A percentile compares a stretch with the other conserved stretches of the same genome.
These are phyloP conservation scores for Warburgia ugandensis DNA, from an alignment of 164 flowering plant genomes.

Conservation along the genomic window DNA sequence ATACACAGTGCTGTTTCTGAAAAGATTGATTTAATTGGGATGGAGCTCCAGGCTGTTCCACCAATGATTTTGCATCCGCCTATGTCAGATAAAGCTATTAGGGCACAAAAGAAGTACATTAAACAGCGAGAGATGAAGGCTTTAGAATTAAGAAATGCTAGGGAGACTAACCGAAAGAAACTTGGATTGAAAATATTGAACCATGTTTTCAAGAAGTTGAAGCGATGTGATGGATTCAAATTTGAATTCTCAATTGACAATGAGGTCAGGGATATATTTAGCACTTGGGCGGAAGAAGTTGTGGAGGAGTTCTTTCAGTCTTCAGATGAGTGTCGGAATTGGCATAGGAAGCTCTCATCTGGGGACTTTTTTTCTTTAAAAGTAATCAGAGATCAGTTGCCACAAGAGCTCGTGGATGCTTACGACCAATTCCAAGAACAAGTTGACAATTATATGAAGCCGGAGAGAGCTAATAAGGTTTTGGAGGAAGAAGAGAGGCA, in stretches of 20 bases:
- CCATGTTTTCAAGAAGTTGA: slow-evolving; percentile 72
- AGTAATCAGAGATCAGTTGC: slow-evolving; percentile 74
- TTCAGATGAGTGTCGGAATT: slow-evolving; percentile 54
- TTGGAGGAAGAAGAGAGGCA: slow-evolving; percentile 51
- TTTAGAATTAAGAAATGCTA: slow-evolving; percentile 60
- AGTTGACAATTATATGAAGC: slow-evolving; percentile 64
- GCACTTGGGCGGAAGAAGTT: slow-evolving; percentile 72
- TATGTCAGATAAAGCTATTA: slow-evolving; percentile 71
- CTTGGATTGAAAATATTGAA: slow-evolving; percentile 63
- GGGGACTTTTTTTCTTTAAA: slow-evolving; percentile 72
- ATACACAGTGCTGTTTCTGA: slow-evolving; percentile 83
- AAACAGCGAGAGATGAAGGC: slow-evolving; percentile 68
- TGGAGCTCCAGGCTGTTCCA: slow-evolving; percentile 83
- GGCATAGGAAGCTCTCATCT: slow-evolving; percentile 53
- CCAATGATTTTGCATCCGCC: slow-evolving; percentile 80
- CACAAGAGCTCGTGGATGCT: slow-evolving; percentile 66
- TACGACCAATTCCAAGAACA: slow-evolving; percentile 75
- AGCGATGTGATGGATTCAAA: slow-evolving; percentile 49
- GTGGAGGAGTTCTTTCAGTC: slow-evolving; percentile 58
- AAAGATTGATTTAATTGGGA: slow-evolving; percentile 72
- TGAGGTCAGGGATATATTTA: slow-evolving; percentile 59
- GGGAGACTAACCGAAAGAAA: slow-evolving; percentile 72
- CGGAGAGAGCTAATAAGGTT: slow-evolving; percentile 39
- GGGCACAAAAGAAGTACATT: slow-evolving; percentile 79
- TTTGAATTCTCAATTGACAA: slow-evolving; percentile 55